Evolutionary conservation across 306 rosid genomes (phyloP).

Genomic region (Lotus japonicus): DNA sequence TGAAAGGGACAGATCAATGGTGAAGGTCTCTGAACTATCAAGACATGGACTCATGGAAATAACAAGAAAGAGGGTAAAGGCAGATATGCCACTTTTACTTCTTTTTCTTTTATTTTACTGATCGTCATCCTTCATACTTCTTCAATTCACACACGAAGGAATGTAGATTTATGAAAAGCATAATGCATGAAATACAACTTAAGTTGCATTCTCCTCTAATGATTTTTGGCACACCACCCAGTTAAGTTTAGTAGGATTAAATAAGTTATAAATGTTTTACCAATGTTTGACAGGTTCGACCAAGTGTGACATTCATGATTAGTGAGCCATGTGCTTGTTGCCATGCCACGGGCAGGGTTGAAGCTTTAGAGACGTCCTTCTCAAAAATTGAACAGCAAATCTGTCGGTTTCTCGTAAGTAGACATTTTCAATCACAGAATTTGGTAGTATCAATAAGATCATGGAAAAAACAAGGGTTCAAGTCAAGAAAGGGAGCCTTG

Average conservation of each 20-base stretch:
- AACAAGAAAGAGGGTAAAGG: slow-evolving; percentile 83
- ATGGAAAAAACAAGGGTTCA: too few species aligned
- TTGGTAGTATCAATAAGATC: neutral
- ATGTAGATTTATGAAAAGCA: slow-evolving; percentile 10
- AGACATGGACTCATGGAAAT: slow-evolving; percentile 97
- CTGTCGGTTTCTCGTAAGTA: slow-evolving; percentile 77
- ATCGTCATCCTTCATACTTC: neutral
- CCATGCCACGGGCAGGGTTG: slow-evolving; percentile 97
- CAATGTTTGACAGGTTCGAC: slow-evolving; percentile 74
- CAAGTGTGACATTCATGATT: slow-evolving; percentile 95
- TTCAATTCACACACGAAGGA: neutral
- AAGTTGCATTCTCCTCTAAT: slow-evolving; percentile 12
- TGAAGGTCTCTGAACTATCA: slow-evolving; percentile 89
- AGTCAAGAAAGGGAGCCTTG: too few species aligned
- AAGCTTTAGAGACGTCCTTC: slow-evolving; percentile 91
- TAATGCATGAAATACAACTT: slow-evolving; percentile 12
- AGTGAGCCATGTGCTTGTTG: slow-evolving; percentile 92
- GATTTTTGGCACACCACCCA: slow-evolving; percentile 11
- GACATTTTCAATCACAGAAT: neutral
- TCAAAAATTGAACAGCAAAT: slow-evolving; percentile 96
- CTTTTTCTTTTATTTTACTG: neutral
- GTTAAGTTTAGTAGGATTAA: slow-evolving; percentile 5
- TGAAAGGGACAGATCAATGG: slow-evolving; percentile 83
- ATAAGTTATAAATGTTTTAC: slow-evolving; percentile 1
- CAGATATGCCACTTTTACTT: neutral